Percentiles rank a stretch among this genome's conserved stretches.
Evolutionary conservation across 1,284 basidiomycete genomes (phyloP).

Genomic region (Microbotryum violaceum): DNA sequence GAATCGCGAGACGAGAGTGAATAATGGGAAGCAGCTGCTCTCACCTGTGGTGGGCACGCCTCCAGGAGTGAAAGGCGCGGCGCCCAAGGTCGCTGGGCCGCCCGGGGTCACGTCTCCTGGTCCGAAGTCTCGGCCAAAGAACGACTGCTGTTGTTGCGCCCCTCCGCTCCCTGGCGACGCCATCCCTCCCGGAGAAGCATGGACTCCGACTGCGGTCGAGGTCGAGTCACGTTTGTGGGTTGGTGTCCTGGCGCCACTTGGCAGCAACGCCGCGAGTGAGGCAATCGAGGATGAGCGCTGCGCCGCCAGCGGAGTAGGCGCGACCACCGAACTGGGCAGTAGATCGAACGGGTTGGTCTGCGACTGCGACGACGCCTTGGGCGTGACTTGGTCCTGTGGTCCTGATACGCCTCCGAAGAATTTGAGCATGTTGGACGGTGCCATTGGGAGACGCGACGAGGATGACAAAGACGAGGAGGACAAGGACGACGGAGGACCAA

Average conservation of each 20-base stretch:
- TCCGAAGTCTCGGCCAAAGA: constrained; percentile 3
- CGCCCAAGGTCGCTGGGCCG: neutral
- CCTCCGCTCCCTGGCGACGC: too few relatives aligned
- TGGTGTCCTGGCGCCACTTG: neutral
- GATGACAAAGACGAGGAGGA: neutral
- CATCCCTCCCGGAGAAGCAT: too few relatives aligned
- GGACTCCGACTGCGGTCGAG: neutral
- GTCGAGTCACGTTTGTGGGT: neutral
- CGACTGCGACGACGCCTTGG: constrained; percentile 22
- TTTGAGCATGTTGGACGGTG: constrained; percentile 19
- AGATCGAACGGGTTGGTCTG: constrained; percentile 28
- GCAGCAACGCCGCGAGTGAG: neutral
- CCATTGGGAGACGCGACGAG: neutral
- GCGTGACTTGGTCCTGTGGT: constrained; percentile 25
- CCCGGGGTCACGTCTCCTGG: constrained; percentile 23
- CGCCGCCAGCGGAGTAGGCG: constrained; percentile 5
- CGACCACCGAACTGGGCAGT: constrained; percentile 1
- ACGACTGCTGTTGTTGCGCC: neutral
- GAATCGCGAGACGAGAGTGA: neutral
- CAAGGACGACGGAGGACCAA: neutral
- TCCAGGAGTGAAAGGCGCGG: constrained; percentile 11
- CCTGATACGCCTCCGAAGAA: constrained; percentile 22
- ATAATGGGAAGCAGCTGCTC: neutral
- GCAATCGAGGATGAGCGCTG: constrained; percentile 13
- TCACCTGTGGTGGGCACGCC: constrained; percentile 27